These are phyloP conservation scores for Lachnellula suecica DNA, from an alignment of 2,329 filamentous ascomycete species.

Conservation along the genomic window DNA sequence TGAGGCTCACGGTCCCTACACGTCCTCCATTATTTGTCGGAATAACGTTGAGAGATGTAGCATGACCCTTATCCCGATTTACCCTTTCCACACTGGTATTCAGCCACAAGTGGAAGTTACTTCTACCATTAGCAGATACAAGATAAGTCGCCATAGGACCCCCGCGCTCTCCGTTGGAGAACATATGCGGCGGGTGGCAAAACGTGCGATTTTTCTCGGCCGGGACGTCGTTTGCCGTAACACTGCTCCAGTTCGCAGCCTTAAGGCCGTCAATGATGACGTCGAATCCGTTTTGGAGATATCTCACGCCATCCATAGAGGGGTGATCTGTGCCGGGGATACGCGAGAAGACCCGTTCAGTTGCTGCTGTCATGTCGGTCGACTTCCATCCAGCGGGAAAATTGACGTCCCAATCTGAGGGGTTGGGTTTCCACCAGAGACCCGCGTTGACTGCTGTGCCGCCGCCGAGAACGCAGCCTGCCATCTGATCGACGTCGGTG, in stretches of 20 bases:
- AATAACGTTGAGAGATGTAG: slow-evolving; percentile 65
- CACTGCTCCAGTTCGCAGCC: slow-evolving; percentile 45
- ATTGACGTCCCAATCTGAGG: slow-evolving; percentile 51
- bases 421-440: slow-evolving; percentile 52
- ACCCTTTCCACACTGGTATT: slow-evolving; percentile 45
- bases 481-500: slow-evolving; percentile 60
- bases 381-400: slow-evolving; percentile 51
- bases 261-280: slow-evolving; percentile 48
- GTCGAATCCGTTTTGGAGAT: slow-evolving; percentile 47
- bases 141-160: slow-evolving; percentile 50
- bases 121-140: slow-evolving; percentile 40
- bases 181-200: slow-evolving; percentile 47
- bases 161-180: slow-evolving; percentile 48
- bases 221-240: slow-evolving; percentile 45
- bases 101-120: slow-evolving; percentile 45
- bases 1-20: slow-evolving; percentile 59
- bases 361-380: slow-evolving; percentile 46
- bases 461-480: slow-evolving; percentile 50
- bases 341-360: slow-evolving; percentile 41
- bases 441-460: slow-evolving; percentile 54
- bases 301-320: slow-evolving; percentile 44
- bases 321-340: slow-evolving; percentile 45
- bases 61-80: slow-evolving; percentile 38
- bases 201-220: slow-evolving; percentile 48
- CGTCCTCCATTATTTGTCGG: slow-evolving; percentile 52